Base-by-base conservation (phyloP, 495 filamentous ascomycete genomes). In the Xylaria nigripes region DNA sequence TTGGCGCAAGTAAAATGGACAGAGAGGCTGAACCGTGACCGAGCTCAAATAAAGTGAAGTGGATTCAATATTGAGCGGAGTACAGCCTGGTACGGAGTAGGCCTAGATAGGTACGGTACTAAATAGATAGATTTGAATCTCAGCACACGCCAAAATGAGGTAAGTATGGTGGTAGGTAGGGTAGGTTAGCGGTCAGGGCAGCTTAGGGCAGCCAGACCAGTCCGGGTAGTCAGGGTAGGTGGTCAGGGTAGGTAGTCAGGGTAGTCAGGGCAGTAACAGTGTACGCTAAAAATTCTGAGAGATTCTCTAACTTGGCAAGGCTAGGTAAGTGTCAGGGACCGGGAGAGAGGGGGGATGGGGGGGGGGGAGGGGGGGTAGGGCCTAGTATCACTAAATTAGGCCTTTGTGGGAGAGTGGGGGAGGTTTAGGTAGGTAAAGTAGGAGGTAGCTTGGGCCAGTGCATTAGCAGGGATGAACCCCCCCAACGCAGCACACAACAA, bases 131-230 rank as follows among this genome's bases (percentile, higher is more conserved):
- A 55, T 46, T 38, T 38, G 38, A 50, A 45, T 49, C 36, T 50
- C 53, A 55, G 45, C 52, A 55, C 38, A 45, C 53, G 53, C 53
- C 53, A 55, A 50, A 55, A 49, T 55, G 45, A 46, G 45, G 24
- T 43, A 38, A 45, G 27, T 45, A 36, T 12, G 27, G 27, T 30
- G 4, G 32, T 36, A 36, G 36, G 15, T 4, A 40, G n/a, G 15
- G 36, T 40, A 40, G 15, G n/a, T 36, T 40, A 8, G 32, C 32
- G 32, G 32, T 36, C 32, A 36, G 32, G 32, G 32, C 32, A 36
- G 25, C 32, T 36, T 12, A 36, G 8, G 32, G 15, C 10, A 36
- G 45, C n/a, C n/a, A n/a, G n/a, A n/a, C n/a, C n/a, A n/a, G 51
- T 22, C 44, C 41, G 44, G 43, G 22, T 9, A 32, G 29, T 32